Conservation (phyloP, 2,329 filamentous ascomycete species). For the Pseudogymnoascus sp. region DNA sequence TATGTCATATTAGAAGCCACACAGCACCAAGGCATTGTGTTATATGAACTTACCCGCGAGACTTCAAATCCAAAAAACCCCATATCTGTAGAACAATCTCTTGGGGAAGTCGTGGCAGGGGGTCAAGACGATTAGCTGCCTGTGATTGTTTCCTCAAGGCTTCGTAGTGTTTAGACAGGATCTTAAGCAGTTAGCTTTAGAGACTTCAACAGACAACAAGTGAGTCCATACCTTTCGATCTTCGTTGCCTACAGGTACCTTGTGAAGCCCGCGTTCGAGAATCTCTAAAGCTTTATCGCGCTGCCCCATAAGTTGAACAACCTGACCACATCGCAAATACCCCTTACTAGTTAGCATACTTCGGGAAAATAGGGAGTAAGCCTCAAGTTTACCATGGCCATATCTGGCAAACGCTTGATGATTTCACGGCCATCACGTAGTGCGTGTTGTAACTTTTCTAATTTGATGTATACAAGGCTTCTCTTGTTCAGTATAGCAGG, state of each 20-base stretch:
- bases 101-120: background rate
- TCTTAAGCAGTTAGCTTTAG: background rate
- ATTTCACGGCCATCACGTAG: conserved; percentile 30
- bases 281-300: conserved; percentile 29
- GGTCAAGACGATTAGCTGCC: background rate
- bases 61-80: background rate
- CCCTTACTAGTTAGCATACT: conserved; percentile 23
- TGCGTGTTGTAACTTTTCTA: conserved; percentile 25
- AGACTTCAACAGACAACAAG: background rate
- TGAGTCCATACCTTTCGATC: conserved; percentile 23
- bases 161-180: background rate
- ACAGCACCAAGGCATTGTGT: background rate
- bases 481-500: conserved; percentile 30
- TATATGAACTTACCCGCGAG: background rate
- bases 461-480: conserved; percentile 31
- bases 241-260: conserved; percentile 28
- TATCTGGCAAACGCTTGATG: conserved; percentile 28
- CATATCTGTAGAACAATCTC: conserved; percentile 7
- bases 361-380: background rate
- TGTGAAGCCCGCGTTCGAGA: conserved; percentile 30
- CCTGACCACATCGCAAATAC: conserved; percentile 31
- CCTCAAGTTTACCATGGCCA: conserved; percentile 24
- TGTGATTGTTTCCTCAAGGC: background rate
- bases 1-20: background rate
- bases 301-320: conserved; percentile 28